phyloP scores from a whole-genome alignment of 2,329 filamentous ascomycete species.

The Pseudogymnoascus verrucosus region DNA sequence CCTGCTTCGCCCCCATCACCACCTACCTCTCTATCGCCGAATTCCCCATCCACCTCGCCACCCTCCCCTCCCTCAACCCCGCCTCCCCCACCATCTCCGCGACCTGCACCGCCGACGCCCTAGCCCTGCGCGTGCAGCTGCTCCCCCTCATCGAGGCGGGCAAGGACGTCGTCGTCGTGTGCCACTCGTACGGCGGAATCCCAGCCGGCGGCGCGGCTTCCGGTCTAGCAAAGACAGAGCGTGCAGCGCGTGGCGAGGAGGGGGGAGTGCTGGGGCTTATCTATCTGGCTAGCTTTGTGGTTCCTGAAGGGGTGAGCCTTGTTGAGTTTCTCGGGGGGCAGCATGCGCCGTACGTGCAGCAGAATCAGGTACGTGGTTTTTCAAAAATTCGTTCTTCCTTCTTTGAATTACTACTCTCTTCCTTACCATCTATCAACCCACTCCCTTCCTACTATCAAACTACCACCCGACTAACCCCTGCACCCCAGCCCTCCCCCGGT shows the following conservation, averaged over 20 bases:
- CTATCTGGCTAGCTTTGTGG: neutral
- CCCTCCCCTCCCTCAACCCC: constrained; percentile 8
- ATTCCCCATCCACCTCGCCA: neutral
- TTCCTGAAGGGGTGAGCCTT: neutral
- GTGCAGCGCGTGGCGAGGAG: neutral
- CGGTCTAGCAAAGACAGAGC: neutral
- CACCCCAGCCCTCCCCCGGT: neutral
- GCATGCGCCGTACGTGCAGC: neutral
- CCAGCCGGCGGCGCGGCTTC: constrained; percentile 21
- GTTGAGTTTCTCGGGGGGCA: neutral
- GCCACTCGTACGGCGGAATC: constrained; percentile 34
- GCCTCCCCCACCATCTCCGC: neutral
- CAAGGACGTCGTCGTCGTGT: constrained; percentile 31
- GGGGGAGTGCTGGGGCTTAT: neutral
- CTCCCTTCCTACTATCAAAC: neutral
- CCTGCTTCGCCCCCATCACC: neutral
- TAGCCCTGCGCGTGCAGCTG: neutral
- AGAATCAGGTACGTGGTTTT: neutral
- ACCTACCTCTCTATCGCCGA: neutral
- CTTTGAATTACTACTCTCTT: neutral
- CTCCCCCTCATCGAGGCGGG: constrained; percentile 19
- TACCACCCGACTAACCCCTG: neutral
- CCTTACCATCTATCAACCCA: neutral
- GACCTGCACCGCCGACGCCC: constrained; percentile 5
- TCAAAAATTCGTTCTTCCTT: neutral